Percentiles rank a stretch among this genome's conserved stretches.
Conservation (phyloP, 2,329 filamentous ascomycete genomes). For the Verticillium isaacii region DNA sequence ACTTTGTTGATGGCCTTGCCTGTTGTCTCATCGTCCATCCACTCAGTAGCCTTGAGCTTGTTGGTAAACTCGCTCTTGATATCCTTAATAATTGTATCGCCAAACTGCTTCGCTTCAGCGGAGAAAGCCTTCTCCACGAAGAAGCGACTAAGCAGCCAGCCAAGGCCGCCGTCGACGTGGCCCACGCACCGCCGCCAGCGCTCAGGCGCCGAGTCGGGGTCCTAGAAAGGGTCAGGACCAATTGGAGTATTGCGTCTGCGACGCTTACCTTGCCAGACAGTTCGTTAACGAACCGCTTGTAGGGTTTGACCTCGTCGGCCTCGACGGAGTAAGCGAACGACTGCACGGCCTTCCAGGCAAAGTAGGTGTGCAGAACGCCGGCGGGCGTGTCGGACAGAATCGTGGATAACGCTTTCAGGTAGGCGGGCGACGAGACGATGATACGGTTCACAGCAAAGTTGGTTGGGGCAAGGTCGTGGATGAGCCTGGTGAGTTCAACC, state of each 20-base stretch:
- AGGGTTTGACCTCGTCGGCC: slow-evolving; percentile 54
- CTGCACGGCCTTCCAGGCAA: slow-evolving; percentile 60
- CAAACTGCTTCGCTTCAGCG: slow-evolving; percentile 59
- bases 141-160: slow-evolving; percentile 67
- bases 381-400: slow-evolving; percentile 49
- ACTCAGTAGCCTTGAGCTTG: slow-evolving; percentile 52
- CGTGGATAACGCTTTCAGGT: slow-evolving; percentile 52
- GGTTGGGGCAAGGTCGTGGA: slow-evolving; percentile 46
- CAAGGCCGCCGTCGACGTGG: slow-evolving; percentile 52
- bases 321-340: slow-evolving; percentile 49
- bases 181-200: slow-evolving; percentile 62
- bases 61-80: slow-evolving; percentile 63
- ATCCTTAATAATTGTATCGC: slow-evolving; percentile 65
- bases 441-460: slow-evolving; percentile 46
- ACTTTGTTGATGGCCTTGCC: slow-evolving; percentile 60
- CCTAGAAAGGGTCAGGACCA: slow-evolving; percentile 23
- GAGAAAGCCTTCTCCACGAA: slow-evolving; percentile 66
- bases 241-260: slow-evolving; percentile 5
- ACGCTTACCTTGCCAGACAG: slow-evolving; percentile 46
- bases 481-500: slow-evolving; percentile 46
- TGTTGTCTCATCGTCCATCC: slow-evolving; percentile 61
- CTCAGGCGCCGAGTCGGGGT: slow-evolving; percentile 57
- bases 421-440: slow-evolving; percentile 55
- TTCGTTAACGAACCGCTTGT: slow-evolving; percentile 54
- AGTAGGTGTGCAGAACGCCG: slow-evolving; percentile 55